Conservation (phyloP, 176 grass and related monocot genomes). For the Calamus simplicifolius region DNA sequence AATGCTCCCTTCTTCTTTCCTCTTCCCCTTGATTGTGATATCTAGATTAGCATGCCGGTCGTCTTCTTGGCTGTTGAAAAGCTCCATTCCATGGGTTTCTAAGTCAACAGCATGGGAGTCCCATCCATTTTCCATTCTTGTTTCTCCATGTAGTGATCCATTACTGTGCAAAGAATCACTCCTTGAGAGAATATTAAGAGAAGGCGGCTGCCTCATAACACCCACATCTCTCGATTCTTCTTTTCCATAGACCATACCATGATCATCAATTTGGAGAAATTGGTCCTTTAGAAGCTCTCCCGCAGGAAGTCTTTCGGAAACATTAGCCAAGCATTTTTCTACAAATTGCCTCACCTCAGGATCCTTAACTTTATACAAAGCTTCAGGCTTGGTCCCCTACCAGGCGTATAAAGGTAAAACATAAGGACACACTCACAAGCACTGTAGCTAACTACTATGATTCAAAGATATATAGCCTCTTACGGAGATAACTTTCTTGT, state of each 20-base stretch:
- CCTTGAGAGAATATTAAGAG: neutral
- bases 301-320: slow-evolving; percentile 48
- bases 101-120: neutral
- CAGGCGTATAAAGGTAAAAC: too few relatives aligned
- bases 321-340: slow-evolving; percentile 60
- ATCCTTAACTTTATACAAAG: slow-evolving; percentile 67
- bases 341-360: slow-evolving; percentile 62
- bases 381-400: slow-evolving; percentile 4
- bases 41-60: slow-evolving; percentile 1
- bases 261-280: slow-evolving; percentile 36
- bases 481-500: slow-evolving; percentile 29
- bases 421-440: too few relatives aligned
- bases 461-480: neutral
- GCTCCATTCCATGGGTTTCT: slow-evolving; percentile 1
- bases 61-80: neutral
- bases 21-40: slow-evolving; percentile 15
- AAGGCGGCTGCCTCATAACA: neutral
- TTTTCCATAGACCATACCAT: neutral
- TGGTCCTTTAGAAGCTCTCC: slow-evolving; percentile 73
- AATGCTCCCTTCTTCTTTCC: slow-evolving; percentile 2
- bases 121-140: slow-evolving; percentile 4
- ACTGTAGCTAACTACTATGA: too few relatives aligned
- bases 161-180: neutral
- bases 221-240: neutral
- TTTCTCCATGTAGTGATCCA: neutral